phyloP scores from a whole-genome alignment of 2,329 filamentous ascomycete genomes.

The Phaeosphaeriaceae sp. region DNA sequence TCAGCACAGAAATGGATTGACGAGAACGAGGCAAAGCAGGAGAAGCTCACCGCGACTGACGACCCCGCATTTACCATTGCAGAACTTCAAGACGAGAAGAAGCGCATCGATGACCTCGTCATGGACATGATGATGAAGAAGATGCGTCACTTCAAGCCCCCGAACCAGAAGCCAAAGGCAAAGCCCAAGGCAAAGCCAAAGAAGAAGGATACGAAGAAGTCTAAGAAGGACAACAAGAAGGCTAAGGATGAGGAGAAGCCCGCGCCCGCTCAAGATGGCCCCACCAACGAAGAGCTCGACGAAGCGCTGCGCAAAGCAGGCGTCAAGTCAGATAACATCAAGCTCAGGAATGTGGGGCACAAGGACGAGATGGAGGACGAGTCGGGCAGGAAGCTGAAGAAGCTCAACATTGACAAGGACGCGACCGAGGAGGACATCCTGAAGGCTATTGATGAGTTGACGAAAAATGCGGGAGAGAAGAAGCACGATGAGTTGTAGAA shows the following conservation, averaged over 20 bases:
- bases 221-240: conserved; percentile 41
- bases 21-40: conserved; percentile 69
- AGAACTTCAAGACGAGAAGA: conserved; percentile 70
- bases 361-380: conserved; percentile 29
- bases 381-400: conserved; percentile 28
- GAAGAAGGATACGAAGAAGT: conserved; percentile 20
- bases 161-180: conserved; percentile 44
- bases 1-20: conserved; percentile 76
- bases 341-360: conserved; percentile 24
- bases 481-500: conserved; percentile 31
- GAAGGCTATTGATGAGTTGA: conserved; percentile 56
- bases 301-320: conserved; percentile 43
- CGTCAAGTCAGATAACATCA: conserved; percentile 34
- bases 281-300: conserved; percentile 38
- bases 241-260: conserved; percentile 28
- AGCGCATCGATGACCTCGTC: conserved; percentile 73
- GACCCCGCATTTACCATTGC: conserved; percentile 77
- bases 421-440: conserved; percentile 54
- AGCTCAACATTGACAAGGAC: conserved; percentile 30
- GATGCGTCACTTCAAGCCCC: conserved; percentile 55
- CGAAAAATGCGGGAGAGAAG: conserved; percentile 19
- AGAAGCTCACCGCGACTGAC: conserved; percentile 57
- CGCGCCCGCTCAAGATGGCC: conserved; percentile 21
- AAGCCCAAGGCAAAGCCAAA: conserved; percentile 45
- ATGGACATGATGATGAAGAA: conserved; percentile 71